Percentiles rank a stretch among this genome's conserved stretches.
Evolutionary conservation across 129 eudicot genomes (phyloP).

Genomic region (Lonicera japonica): DNA sequence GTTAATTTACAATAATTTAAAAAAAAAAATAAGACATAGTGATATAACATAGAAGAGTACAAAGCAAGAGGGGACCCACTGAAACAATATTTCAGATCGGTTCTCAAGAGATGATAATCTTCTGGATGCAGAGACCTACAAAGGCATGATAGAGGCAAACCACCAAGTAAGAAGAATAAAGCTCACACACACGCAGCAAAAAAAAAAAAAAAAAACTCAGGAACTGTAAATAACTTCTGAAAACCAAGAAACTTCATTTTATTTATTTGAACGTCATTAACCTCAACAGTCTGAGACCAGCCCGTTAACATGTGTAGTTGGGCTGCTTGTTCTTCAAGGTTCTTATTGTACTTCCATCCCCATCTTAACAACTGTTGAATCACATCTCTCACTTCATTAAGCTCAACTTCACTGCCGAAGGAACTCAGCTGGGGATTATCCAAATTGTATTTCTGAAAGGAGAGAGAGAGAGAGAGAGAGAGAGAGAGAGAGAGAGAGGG

Average conservation of each 20-base stretch:
- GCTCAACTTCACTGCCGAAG: constrained; percentile 67
- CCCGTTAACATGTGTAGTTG: constrained; percentile 95
- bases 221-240: background rate
- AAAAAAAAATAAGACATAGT: too few relatives aligned
- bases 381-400: constrained; percentile 56
- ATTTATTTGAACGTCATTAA: constrained; percentile 9
- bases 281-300: constrained; percentile 98
- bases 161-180: background rate
- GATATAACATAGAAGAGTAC: background rate
- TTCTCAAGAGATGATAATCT: constrained; percentile 64
- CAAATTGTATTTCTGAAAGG: constrained; percentile 46
- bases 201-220: background rate
- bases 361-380: constrained; percentile 79
- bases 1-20: too few relatives aligned
- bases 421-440: constrained; percentile 60
- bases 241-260: background rate
- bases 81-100: constrained; percentile 72
- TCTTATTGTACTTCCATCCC: constrained; percentile 96
- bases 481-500: too few relatives aligned
- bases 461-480: too few relatives aligned
- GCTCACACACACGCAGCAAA: too few relatives aligned
- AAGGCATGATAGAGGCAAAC: constrained; percentile 2
- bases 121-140: constrained; percentile 77
- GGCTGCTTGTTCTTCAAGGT: constrained; percentile 99
- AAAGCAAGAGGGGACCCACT: constrained; percentile 37